A percentile compares a stretch with the other conserved stretches of the same genome.
These are phyloP conservation scores for Pyrenophora seminiperda DNA, from an alignment of 2,329 filamentous ascomycete species.

Conservation along the genomic window DNA sequence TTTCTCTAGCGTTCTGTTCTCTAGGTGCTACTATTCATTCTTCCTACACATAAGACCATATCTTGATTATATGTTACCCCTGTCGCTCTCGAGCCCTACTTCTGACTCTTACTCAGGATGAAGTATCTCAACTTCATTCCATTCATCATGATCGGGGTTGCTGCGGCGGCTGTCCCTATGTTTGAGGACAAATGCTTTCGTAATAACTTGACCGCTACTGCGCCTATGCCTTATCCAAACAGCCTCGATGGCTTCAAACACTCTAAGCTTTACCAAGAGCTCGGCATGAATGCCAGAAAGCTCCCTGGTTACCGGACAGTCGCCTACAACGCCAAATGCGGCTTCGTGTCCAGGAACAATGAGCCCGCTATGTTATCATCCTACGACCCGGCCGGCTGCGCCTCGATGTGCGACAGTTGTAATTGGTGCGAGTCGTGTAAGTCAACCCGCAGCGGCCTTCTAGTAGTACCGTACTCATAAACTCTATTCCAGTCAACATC, in stretches of 20 bases:
- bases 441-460: not conserved
- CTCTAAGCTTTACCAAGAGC: not conserved
- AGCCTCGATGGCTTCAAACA: constrained; percentile 2
- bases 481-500: constrained; percentile 24
- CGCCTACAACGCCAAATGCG: constrained; percentile 7
- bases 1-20: not conserved
- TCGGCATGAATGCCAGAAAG: not conserved
- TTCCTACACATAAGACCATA: not conserved
- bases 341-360: constrained; percentile 17
- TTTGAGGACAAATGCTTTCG: not conserved
- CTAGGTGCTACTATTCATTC: not conserved
- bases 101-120: not conserved
- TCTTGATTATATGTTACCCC: not conserved
- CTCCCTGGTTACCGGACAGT: constrained; percentile 9
- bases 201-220: not conserved
- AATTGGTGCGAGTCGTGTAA: constrained; percentile 14
- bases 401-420: constrained; percentile 6
- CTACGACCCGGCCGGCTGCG: constrained; percentile 14
- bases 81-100: not conserved
- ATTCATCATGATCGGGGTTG: not conserved
- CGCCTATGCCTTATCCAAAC: not conserved
- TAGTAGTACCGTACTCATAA: not conserved
- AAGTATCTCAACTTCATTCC: not conserved
- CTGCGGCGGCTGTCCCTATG: not conserved
- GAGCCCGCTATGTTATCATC: constrained; percentile 1